Evolutionary conservation across 805 yeast species (phyloP), one percentile per base, ranked within the genome.

Genomic region (Limtongia smithiae): DNA sequence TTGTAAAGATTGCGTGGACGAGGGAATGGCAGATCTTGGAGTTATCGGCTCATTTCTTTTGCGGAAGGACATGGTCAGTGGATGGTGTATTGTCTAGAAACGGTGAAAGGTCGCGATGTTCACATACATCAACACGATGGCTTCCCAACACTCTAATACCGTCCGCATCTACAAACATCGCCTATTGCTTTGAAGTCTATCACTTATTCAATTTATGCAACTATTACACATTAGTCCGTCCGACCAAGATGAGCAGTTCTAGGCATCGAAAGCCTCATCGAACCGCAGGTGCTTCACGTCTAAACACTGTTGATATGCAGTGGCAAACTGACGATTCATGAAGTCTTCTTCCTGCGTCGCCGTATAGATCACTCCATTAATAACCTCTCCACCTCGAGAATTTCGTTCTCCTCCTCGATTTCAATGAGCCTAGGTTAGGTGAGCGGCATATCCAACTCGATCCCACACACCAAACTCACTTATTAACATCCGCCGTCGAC

Each of bases 401-500:
- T 6, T 14, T 50, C 54, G 9, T 45, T 47, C 18, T 46, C 50
- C 21, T 50, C 54, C 4, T 42, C 36, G 15, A 50, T 34, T 41
- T 45, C 50, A 14, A 50, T n/a, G 12, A 50, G 30, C 24, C 50
- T 46, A 14, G 24, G 6, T 28, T n/a, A 37, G 20, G 11, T 20
- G 24, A 39, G 39, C 18, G n/a, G 48, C 60, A 4, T 66, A 71
- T 56, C 75, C 78, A 25, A 83, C 62, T 14, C 76, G 80, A 36
- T 80, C 85, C 32, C 84, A 76, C 45, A 39, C 22, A 45, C 45
- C 17, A 12, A 21, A 69, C 72, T 60, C 71, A 66, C 80, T 75
- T 72, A 64, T 64, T 50, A n/a, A 86, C 88, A 15, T 88, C 87
- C n/a, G 90, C 83, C 58, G 83, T 82, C 42, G 78, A 81, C 65